phyloP scores from a whole-genome alignment of 306 rosid species.

The Malus orientalis region DNA sequence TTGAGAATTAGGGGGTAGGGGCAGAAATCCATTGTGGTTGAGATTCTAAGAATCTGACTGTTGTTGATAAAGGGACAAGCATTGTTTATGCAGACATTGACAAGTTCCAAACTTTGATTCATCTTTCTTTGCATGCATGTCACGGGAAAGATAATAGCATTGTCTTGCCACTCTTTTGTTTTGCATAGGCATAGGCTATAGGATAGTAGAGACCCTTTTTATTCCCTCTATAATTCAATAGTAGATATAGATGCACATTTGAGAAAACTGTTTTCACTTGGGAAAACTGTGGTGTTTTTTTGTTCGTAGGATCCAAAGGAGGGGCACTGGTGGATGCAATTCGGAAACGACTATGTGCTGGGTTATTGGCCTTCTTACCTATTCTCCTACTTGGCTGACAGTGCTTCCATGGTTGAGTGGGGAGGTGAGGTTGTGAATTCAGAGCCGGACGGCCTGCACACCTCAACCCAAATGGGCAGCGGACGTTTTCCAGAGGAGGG shows the following conservation, averaged over 20 bases:
- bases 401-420: constrained; percentile 98
- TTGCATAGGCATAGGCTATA: background rate
- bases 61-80: background rate
- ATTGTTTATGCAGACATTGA: background rate
- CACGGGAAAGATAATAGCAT: background rate
- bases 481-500: constrained; percentile 96
- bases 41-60: constrained; percentile 29
- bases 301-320: constrained; percentile 76
- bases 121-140: background rate
- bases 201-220: no score
- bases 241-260: no score
- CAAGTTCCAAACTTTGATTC: background rate
- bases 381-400: constrained; percentile 88
- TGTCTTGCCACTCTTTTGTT: background rate
- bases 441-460: constrained; percentile 72
- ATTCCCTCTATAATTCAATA: no score
- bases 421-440: constrained; percentile 98
- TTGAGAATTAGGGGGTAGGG: background rate
- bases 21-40: constrained; percentile 18
- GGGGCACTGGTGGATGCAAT: constrained; percentile 99
- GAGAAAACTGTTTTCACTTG: background rate
- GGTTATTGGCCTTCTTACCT: constrained; percentile 97
- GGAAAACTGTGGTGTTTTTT: background rate
- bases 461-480: constrained; percentile 94
- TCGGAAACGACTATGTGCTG: constrained; percentile 71